Evolutionary conservation across 1,284 basidiomycete genomes (phyloP).

Genomic region (Melanopsichium pennsylvanicum): DNA sequence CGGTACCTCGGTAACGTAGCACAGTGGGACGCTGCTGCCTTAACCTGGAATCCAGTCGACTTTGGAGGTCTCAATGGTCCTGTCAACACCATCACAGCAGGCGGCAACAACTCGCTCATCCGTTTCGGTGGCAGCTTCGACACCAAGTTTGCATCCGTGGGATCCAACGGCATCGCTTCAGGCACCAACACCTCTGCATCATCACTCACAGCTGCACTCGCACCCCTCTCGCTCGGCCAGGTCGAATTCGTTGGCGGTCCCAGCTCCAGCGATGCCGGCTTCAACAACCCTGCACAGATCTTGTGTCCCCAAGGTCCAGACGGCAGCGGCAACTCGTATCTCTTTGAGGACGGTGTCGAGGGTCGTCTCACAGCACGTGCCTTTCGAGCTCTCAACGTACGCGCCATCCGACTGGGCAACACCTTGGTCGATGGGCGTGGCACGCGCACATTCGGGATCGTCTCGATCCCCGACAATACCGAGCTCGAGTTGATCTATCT

Average conservation of each 20-base stretch:
- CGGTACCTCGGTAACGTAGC: slow-evolving; percentile 75
- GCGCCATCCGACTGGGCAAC: slow-evolving; percentile 87
- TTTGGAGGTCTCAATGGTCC: slow-evolving; percentile 84
- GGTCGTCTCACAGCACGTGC: slow-evolving; percentile 77
- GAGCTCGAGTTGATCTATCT: slow-evolving; percentile 79
- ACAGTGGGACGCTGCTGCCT: slow-evolving; percentile 75
- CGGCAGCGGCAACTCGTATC: slow-evolving; percentile 82
- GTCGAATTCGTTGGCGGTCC: slow-evolving; percentile 78
- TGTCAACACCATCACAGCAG: slow-evolving; percentile 80
- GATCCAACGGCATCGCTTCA: slow-evolving; percentile 28
- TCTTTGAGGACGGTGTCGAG: slow-evolving; percentile 77
- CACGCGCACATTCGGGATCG: slow-evolving; percentile 80
- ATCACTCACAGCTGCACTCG: slow-evolving; percentile 49
- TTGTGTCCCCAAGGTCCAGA: slow-evolving; percentile 84
- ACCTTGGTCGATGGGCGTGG: slow-evolving; percentile 81
- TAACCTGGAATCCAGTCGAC: slow-evolving; percentile 77
- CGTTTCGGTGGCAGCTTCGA: slow-evolving; percentile 87
- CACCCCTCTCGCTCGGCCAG: slow-evolving; percentile 67
- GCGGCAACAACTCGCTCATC: slow-evolving; percentile 76
- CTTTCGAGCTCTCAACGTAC: slow-evolving; percentile 76
- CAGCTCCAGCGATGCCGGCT: slow-evolving; percentile 74
- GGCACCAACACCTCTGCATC: slow-evolving; percentile 70
- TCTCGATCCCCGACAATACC: slow-evolving; percentile 84
- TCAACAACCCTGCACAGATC: slow-evolving; percentile 76
- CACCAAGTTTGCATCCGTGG: slow-evolving; percentile 70